Percentiles rank a stretch among this genome's conserved stretches.
These are phyloP conservation scores for Camellia sinensis DNA, from an alignment of 148 eudicot species.

Conservation along the genomic window DNA sequence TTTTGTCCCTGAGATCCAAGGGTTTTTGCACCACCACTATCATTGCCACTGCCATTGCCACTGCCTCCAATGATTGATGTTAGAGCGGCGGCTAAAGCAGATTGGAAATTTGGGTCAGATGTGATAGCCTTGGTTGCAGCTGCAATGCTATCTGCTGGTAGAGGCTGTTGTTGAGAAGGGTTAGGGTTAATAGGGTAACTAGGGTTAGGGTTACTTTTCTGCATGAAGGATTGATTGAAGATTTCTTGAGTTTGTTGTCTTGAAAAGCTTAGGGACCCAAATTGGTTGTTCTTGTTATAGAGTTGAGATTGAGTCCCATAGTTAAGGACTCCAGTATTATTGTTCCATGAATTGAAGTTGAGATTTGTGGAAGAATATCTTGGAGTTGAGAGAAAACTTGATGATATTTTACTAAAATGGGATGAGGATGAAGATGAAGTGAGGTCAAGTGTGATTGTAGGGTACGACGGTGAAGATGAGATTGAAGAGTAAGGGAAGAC, in stretches of 20 bases:
- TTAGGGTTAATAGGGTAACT: not conserved
- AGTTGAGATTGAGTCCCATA: constrained; percentile 23
- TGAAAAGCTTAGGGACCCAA: constrained; percentile 34
- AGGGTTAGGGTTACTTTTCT: constrained; percentile 23
- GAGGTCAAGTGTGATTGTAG: constrained; percentile 82
- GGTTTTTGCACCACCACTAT: constrained; percentile 9
- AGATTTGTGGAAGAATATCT: constrained; percentile 49
- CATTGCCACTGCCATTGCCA: constrained; percentile 6
- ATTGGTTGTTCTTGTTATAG: constrained; percentile 31
- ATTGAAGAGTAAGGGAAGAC: constrained; percentile 44
- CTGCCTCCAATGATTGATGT: constrained; percentile 50
- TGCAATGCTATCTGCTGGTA: constrained; percentile 47
- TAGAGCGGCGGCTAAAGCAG: constrained; percentile 62
- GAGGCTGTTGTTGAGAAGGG: constrained; percentile 24
- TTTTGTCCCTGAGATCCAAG: constrained; percentile 10
- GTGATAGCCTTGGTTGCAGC: constrained; percentile 86
- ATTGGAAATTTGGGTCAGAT: constrained; percentile 79
- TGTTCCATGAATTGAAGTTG: constrained; percentile 53
- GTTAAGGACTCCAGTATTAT: constrained; percentile 26
- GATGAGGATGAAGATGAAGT: constrained; percentile 49
- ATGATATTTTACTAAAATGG: constrained; percentile 27
- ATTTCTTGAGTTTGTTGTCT: constrained; percentile 27
- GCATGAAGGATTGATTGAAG: constrained; percentile 40
- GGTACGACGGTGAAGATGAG: constrained; percentile 47
- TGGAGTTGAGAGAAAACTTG: constrained; percentile 32